Conservation (phyloP, 1,139 yeast species). For the Yamadazyma taylorii region DNA sequence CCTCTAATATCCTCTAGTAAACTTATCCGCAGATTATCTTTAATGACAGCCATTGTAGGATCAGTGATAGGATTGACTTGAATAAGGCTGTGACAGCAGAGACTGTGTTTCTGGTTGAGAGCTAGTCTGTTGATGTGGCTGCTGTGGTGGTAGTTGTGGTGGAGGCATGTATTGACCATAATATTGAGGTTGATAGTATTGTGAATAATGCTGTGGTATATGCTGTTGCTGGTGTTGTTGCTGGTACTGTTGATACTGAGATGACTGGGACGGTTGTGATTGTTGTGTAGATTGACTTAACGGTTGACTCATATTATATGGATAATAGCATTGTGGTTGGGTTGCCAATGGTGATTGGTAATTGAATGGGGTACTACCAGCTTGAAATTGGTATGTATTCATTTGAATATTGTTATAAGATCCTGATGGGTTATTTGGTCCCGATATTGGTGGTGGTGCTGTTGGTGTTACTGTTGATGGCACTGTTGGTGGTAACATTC, state of each 20-base stretch:
- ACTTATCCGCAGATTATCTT: too few species aligned
- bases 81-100: background rate
- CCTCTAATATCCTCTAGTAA: too few species aligned
- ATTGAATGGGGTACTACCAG: conserved; percentile 12
- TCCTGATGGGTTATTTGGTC: background rate
- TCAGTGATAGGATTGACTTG: background rate
- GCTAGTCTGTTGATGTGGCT: background rate
- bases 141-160: background rate
- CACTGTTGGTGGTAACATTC: conserved; percentile 2
- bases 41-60: conserved; percentile 1
- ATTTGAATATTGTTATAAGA: background rate
- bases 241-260: conserved; percentile 1
- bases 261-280: background rate
- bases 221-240: conserved; percentile 2
- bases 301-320: background rate
- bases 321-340: background rate
- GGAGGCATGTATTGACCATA: background rate
- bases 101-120: background rate
- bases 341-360: background rate
- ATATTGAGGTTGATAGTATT: conserved; percentile 5
- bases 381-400: conserved; percentile 7
- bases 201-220: conserved; percentile 4
- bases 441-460: background rate
- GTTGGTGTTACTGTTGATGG: conserved; percentile 2
- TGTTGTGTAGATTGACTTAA: background rate